These are phyloP conservation scores for Carex pumila DNA, from an alignment of 176 grass and related monocot genomes.

Conservation along the genomic window DNA sequence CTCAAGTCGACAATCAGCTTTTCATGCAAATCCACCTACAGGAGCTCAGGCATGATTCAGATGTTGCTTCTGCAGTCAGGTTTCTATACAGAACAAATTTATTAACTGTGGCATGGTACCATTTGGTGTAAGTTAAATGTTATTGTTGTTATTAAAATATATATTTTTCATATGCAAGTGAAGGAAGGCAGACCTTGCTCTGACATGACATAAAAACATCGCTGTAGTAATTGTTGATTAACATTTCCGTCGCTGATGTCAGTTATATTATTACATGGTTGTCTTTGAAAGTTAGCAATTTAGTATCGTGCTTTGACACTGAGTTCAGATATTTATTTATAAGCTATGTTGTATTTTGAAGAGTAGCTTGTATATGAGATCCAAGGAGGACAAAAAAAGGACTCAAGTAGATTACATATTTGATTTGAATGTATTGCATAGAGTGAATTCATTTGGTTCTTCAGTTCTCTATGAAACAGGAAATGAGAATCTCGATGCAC, in stretches of 20 bases:
- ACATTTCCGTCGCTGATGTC: constrained; percentile 13
- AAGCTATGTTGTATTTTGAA: not conserved
- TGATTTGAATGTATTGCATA: not conserved
- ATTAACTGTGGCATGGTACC: constrained; percentile 2
- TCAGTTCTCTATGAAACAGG: not conserved
- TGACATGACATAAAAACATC: constrained; percentile 29
- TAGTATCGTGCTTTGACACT: not conserved
- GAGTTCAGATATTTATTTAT: not conserved
- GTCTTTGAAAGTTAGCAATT: not conserved
- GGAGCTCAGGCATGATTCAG: constrained; percentile 67
- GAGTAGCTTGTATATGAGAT: constrained; percentile 4
- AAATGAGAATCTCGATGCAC: not conserved
- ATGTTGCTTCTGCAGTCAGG: not conserved
- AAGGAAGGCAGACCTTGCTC: constrained; percentile 24
- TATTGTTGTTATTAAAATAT: constrained; percentile 9
- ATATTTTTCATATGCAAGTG: constrained; percentile 8
- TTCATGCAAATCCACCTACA: constrained; percentile 81
- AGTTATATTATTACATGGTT: constrained; percentile 9
- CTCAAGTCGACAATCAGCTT: constrained; percentile 82
- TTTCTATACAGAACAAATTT: constrained; percentile 15
- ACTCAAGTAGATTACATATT: not conserved
- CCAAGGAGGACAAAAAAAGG: not conserved
- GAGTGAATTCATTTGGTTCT: not conserved
- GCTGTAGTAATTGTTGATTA: constrained; percentile 25
- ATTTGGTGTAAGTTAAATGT: constrained; percentile 18